These are phyloP conservation scores for Suillus spraguei DNA, from an alignment of 768 basidiomycete genomes.

Conservation along the genomic window DNA sequence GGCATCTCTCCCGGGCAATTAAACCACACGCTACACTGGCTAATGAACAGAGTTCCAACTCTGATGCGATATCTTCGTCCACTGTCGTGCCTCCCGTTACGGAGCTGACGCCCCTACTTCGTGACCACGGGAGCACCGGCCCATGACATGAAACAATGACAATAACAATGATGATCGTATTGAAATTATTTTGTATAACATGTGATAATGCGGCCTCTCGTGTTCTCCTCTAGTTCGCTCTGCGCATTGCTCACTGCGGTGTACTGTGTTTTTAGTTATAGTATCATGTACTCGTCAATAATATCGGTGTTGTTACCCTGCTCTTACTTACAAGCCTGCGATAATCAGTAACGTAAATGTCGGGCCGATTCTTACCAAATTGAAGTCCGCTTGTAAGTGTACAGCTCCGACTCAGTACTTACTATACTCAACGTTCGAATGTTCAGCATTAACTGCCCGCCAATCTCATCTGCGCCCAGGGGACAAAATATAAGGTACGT, in stretches of 20 bases:
- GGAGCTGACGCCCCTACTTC: slow-evolving; percentile 38
- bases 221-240: slow-evolving; percentile 1
- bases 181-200: slow-evolving; percentile 31
- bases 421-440: too few relatives aligned
- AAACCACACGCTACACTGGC: slow-evolving; percentile 16
- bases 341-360: not conserved
- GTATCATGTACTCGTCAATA: slow-evolving; percentile 1
- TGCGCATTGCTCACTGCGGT: not conserved
- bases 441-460: too few relatives aligned
- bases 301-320: not conserved
- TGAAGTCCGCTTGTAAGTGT: not conserved
- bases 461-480: slow-evolving; percentile 18
- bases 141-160: slow-evolving; percentile 16
- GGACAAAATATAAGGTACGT: slow-evolving; percentile 36
- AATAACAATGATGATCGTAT: slow-evolving; percentile 15
- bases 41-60: slow-evolving; percentile 3
- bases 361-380: slow-evolving; percentile 13
- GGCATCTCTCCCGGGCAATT: slow-evolving; percentile 26
- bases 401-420: too few relatives aligned
- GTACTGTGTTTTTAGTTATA: not conserved
- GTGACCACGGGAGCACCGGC: slow-evolving; percentile 18
- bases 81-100: slow-evolving; percentile 22
- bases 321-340: too few relatives aligned
- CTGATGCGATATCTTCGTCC: slow-evolving; percentile 14
- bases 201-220: slow-evolving; percentile 14